Evolutionary conservation across 108 stramenopile genomes (phyloP).

Genomic region (Cyclotella choctawhatcheeana): DNA sequence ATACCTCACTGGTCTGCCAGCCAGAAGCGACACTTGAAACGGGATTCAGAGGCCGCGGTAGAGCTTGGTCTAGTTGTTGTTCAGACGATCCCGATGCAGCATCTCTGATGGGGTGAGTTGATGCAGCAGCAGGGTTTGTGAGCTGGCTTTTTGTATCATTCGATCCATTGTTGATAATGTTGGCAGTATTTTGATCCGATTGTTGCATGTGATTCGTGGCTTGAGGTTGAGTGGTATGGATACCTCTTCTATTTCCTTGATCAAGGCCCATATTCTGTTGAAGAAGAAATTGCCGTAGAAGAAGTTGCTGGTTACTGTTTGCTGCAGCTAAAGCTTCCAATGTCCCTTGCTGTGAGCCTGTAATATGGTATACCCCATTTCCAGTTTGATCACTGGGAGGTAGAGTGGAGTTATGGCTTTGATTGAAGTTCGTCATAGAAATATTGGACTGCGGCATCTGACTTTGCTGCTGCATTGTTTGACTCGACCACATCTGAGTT

Average conservation of each 20-base stretch:
- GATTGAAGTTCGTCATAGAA: background rate
- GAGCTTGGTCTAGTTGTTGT: too few species aligned
- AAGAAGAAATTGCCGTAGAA: slow-evolving; percentile 11
- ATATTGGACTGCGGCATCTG: slow-evolving; percentile 18
- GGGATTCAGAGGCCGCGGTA: too few species aligned
- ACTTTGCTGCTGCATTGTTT: slow-evolving; percentile 11
- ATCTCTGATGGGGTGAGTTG: background rate
- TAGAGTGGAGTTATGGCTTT: background rate
- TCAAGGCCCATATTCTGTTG: background rate
- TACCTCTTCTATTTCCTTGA: background rate
- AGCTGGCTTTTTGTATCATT: background rate
- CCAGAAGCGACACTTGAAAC: too few species aligned
- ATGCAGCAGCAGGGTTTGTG: background rate
- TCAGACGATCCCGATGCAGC: too few species aligned
- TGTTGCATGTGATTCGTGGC: slow-evolving; percentile 7
- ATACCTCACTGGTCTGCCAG: too few species aligned
- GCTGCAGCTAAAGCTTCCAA: background rate
- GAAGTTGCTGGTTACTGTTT: slow-evolving; percentile 13
- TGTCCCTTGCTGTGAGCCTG: background rate
- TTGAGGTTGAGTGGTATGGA: slow-evolving; percentile 2
- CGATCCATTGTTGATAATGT: background rate
- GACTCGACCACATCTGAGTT: background rate
- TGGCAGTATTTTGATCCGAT: background rate
- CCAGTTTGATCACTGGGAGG: background rate
- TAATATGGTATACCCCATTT: background rate